Evolutionary conservation across 202 grass and related monocot species (phyloP).

Genomic region (Carex arenaria): DNA sequence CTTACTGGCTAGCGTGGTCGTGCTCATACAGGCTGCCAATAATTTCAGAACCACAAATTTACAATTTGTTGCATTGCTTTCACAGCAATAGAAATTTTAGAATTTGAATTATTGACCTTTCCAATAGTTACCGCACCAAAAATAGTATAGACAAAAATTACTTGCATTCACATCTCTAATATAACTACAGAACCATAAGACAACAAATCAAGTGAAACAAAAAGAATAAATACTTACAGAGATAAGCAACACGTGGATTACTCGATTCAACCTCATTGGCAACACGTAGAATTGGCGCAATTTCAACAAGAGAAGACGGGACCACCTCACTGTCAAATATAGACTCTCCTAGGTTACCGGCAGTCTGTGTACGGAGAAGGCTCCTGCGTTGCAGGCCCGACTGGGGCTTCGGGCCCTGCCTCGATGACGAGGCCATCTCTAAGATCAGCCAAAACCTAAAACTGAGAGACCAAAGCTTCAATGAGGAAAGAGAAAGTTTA

Average conservation of each 20-base stretch:
- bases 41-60: background rate
- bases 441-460: background rate
- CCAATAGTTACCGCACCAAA: background rate
- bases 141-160: background rate
- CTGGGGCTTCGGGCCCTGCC: slow-evolving; percentile 31
- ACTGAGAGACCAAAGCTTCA: background rate
- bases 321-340: slow-evolving; percentile 90
- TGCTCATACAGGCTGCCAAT: background rate
- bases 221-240: slow-evolving; percentile 42
- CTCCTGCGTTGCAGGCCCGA: slow-evolving; percentile 25
- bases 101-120: background rate
- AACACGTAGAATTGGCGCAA: slow-evolving; percentile 86
- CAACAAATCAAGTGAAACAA: background rate
- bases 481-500: background rate
- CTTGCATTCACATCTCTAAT: too few species aligned
- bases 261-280: slow-evolving; percentile 90
- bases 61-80: background rate
- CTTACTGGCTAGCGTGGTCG: background rate
- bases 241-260: slow-evolving; percentile 81
- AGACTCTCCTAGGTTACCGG: slow-evolving; percentile 70
- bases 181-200: too few species aligned
- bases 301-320: slow-evolving; percentile 80
- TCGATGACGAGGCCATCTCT: slow-evolving; percentile 30
- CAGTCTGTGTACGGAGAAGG: slow-evolving; percentile 70
- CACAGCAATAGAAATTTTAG: background rate